phyloP scores from a whole-genome alignment of 202 grass and related monocot genomes.

The Miscanthus sacchariflorus region DNA sequence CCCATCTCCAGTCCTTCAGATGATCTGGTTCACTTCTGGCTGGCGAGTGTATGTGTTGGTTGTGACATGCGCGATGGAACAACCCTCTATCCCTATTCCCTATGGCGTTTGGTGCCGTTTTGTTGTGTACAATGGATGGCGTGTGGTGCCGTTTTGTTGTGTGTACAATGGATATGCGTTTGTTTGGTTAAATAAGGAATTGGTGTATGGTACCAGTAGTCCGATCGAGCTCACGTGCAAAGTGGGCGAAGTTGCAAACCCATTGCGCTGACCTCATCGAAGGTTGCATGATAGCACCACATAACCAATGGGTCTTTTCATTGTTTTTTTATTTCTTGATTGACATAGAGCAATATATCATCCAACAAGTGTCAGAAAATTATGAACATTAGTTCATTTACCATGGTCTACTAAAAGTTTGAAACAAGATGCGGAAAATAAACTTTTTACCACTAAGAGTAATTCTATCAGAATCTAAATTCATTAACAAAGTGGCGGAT shows the following conservation, averaged over 20 bases:
- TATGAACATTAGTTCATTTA: background rate
- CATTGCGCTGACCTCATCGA: background rate
- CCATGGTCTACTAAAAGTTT: background rate
- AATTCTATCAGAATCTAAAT: background rate
- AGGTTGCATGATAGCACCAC: background rate
- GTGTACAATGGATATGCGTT: slow-evolving; percentile 4
- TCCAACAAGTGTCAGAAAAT: background rate
- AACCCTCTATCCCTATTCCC: slow-evolving; percentile 39
- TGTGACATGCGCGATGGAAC: slow-evolving; percentile 64
- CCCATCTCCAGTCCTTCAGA: slow-evolving; percentile 5
- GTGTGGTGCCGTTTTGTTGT: background rate
- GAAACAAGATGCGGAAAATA: too few relatives aligned
- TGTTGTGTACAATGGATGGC: slow-evolving; percentile 5
- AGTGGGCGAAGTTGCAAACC: background rate
- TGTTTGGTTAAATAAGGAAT: background rate
- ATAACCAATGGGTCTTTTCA: background rate
- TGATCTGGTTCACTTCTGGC: slow-evolving; percentile 40
- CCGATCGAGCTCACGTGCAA: background rate
- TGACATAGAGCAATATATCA: background rate
- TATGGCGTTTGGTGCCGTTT: slow-evolving; percentile 32
- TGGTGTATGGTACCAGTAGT: background rate
- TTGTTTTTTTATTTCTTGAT: background rate
- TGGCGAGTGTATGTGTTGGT: slow-evolving; percentile 42
- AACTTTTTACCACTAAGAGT: background rate
- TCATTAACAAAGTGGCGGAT: background rate